phyloP scores from a whole-genome alignment of 805 yeast species.

The Diddensiella santjacobensis region DNA sequence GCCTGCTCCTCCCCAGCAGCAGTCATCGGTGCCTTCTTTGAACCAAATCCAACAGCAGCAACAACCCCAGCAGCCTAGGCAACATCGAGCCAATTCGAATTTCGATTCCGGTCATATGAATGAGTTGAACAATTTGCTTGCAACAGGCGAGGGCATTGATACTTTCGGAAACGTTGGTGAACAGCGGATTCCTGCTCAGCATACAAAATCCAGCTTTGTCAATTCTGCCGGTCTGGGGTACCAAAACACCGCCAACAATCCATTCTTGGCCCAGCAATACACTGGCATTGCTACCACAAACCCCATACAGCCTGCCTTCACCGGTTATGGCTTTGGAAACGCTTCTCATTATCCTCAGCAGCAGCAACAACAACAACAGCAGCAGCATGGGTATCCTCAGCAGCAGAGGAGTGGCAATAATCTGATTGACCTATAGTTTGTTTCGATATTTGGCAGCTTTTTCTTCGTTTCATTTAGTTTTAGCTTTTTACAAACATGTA shows the following conservation, averaged over 20 bases:
- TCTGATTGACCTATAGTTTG: slow-evolving; percentile 30
- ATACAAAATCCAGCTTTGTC: slow-evolving; percentile 76
- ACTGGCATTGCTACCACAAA: slow-evolving; percentile 65
- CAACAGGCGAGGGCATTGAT: slow-evolving; percentile 87
- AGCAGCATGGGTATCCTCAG: slow-evolving; percentile 10
- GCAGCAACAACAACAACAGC: slow-evolving; percentile 19
- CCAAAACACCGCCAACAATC: slow-evolving; percentile 40
- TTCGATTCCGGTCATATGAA: slow-evolving; percentile 51
- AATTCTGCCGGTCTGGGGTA: slow-evolving; percentile 66
- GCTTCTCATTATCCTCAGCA: slow-evolving; percentile 39
- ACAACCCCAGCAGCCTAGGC: slow-evolving; percentile 25
- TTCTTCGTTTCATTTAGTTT: slow-evolving; percentile 7
- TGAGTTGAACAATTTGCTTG: slow-evolving; percentile 72
- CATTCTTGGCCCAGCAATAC: slow-evolving; percentile 64
- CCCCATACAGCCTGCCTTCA: slow-evolving; percentile 69
- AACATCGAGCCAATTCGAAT: slow-evolving; percentile 41
- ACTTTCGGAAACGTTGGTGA: slow-evolving; percentile 89
- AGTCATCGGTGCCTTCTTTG: slow-evolving; percentile 22
- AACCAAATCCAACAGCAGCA: slow-evolving; percentile 30
- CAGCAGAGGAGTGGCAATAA: slow-evolving; percentile 18
- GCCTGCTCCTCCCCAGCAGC: slow-evolving; percentile 11
- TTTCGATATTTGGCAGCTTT: slow-evolving; percentile 7
- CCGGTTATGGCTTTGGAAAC: slow-evolving; percentile 95
- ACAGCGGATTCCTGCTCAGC: slow-evolving; percentile 85
- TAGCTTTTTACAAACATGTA: neutral